A percentile compares a stretch with the other conserved stretches of the same genome.
Conservation (phyloP, 306 rosid genomes). For the Lablab purpureus region DNA sequence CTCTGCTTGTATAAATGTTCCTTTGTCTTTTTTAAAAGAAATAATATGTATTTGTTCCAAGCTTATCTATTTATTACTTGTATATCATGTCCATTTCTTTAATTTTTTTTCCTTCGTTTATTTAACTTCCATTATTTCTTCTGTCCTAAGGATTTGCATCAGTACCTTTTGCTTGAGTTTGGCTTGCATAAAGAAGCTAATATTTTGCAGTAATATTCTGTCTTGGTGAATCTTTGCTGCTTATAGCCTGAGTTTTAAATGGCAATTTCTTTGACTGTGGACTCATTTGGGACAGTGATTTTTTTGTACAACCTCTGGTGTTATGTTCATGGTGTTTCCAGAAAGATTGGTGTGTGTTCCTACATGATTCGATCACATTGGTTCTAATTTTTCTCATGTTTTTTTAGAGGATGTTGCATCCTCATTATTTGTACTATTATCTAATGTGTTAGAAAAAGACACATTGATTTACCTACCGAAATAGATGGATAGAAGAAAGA, state of each 20-base stretch:
- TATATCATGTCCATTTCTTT: constrained; percentile 11
- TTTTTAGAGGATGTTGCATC: constrained; percentile 12
- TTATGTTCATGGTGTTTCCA: constrained; percentile 17
- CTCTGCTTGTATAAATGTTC: constrained; percentile 23
- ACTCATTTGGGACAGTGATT: constrained; percentile 21
- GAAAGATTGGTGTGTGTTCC: constrained; percentile 2
- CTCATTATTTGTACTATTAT: constrained; percentile 15
- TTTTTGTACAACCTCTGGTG: constrained; percentile 5
- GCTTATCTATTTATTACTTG: constrained; percentile 5
- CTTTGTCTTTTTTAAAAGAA: background rate
- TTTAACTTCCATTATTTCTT: background rate
- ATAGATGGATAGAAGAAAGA: constrained; percentile 5
- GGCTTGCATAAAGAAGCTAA: background rate
- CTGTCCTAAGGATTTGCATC: constrained; percentile 1
- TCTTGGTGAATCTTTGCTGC: constrained; percentile 2
- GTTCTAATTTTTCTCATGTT: constrained; percentile 10
- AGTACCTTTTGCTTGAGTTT: constrained; percentile 8
- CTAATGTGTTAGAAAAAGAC: background rate
- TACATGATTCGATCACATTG: constrained; percentile 9
- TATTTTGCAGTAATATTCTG: background rate
- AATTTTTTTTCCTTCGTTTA: background rate
- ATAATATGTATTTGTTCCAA: background rate
- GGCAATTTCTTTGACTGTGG: background rate
- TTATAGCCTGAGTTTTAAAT: background rate
- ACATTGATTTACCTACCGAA: background rate